A percentile compares a stretch with the other conserved stretches of the same genome.
Evolutionary conservation across 805 yeast species (phyloP).

Genomic region (Naumovozyma castellii): DNA sequence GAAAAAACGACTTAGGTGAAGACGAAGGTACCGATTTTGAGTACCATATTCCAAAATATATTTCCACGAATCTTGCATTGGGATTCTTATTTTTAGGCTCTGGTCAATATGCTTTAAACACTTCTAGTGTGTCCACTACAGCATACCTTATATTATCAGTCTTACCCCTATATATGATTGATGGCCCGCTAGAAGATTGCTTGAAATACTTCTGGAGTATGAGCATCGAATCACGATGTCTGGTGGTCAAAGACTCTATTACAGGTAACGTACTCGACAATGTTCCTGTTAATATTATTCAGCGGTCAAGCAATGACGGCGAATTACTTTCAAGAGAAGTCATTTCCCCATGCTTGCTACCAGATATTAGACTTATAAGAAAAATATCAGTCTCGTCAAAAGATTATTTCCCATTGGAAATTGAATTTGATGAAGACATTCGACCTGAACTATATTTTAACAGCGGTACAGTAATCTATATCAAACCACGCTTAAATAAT

Average conservation of each 20-base stretch:
- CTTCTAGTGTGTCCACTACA: constrained; percentile 37
- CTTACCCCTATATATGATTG: constrained; percentile 43
- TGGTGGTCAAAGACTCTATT: constrained; percentile 64
- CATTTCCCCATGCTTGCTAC: constrained; percentile 60
- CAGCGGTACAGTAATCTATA: constrained; percentile 21
- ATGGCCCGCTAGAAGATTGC: constrained; percentile 60
- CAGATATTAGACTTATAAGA: constrained; percentile 43
- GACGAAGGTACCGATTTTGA: constrained; percentile 17
- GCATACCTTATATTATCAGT: constrained; percentile 52
- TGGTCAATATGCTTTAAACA: constrained; percentile 76
- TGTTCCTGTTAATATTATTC: constrained; percentile 33
- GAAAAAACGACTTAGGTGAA: background rate
- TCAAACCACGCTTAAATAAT: constrained; percentile 10
- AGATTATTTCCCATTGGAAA: constrained; percentile 43
- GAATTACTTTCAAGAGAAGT: constrained; percentile 33
- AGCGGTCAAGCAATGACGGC: constrained; percentile 25
- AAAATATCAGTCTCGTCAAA: constrained; percentile 39
- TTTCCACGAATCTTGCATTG: constrained; percentile 70
- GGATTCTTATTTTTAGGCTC: constrained; percentile 89
- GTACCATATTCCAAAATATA: constrained; percentile 55
- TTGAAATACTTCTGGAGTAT: constrained; percentile 85
- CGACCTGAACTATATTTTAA: constrained; percentile 19
- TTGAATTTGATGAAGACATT: constrained; percentile 29
- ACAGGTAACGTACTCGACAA: constrained; percentile 44
- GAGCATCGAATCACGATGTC: constrained; percentile 69